These are phyloP conservation scores for Termitomyces eurrhizus DNA, from an alignment of 768 basidiomycete species.

Conservation along the genomic window DNA sequence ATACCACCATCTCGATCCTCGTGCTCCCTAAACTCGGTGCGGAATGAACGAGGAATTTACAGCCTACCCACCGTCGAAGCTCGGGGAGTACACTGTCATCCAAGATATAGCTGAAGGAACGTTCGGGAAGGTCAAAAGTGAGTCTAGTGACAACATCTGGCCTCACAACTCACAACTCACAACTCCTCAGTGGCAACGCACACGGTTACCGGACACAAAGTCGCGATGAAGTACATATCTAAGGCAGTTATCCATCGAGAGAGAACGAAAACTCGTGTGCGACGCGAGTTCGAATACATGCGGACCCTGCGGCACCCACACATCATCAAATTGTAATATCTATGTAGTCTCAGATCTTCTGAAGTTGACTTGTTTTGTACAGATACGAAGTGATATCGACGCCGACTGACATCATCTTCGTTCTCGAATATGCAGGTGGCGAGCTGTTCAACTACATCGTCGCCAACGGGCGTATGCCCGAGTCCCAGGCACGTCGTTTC, in stretches of 20 bases:
- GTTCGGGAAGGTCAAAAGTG: slow-evolving; percentile 99
- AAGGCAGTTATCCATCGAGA: slow-evolving; percentile 90
- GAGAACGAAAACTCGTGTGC: slow-evolving; percentile 88
- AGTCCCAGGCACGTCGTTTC: slow-evolving; percentile 84
- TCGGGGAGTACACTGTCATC: slow-evolving; percentile 89
- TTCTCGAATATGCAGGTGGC: slow-evolving; percentile 93
- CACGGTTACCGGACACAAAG: slow-evolving; percentile 90
- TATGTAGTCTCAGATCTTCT: slow-evolving; percentile 6
- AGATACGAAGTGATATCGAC: slow-evolving; percentile 92
- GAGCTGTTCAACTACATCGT: slow-evolving; percentile 99
- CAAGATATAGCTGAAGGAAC: slow-evolving; percentile 93
- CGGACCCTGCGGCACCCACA: slow-evolving; percentile 91
- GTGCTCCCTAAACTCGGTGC: slow-evolving; percentile 14
- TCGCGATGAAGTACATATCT: slow-evolving; percentile 97
- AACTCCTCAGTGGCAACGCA: slow-evolving; percentile 77
- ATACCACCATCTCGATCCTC: slow-evolving; percentile 25
- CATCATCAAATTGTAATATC: slow-evolving; percentile 88
- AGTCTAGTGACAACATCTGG: slow-evolving; percentile 24
- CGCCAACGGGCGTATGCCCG: slow-evolving; percentile 86
- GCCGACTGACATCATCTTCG: slow-evolving; percentile 94
- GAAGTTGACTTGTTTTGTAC: slow-evolving; percentile 14
- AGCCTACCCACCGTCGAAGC: slow-evolving; percentile 59
- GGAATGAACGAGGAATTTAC: slow-evolving; percentile 29
- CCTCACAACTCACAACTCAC: slow-evolving; percentile 9
- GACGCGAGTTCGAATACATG: slow-evolving; percentile 97